Conservation (phyloP, 1,139 yeast species). For the Taphrina sp. region DNA sequence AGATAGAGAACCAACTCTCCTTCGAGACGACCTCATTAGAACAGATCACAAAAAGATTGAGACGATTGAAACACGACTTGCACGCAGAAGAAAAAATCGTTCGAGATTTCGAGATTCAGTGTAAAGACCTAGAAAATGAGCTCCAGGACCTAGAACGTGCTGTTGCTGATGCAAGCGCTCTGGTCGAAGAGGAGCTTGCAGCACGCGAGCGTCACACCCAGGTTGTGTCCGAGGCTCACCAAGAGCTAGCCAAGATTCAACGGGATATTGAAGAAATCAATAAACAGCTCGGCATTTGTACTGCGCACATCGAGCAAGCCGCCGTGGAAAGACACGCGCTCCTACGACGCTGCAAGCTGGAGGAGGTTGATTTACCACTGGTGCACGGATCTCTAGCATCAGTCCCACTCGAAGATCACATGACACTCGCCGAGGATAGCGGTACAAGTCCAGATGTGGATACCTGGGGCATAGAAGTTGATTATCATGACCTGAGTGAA, state of each 20-base stretch:
- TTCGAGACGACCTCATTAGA: constrained; percentile 62
- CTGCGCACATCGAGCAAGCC: background rate
- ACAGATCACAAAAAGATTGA: constrained; percentile 53
- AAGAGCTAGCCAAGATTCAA: background rate
- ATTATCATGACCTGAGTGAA: constrained; percentile 54
- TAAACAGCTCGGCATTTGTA: background rate
- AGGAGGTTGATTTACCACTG: constrained; percentile 66
- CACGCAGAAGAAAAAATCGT: constrained; percentile 46
- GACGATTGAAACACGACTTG: constrained; percentile 46
- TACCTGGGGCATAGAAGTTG: constrained; percentile 56
- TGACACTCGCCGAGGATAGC: constrained; percentile 34
- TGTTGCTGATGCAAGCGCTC: background rate
- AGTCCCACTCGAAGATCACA: constrained; percentile 47
- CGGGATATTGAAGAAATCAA: background rate
- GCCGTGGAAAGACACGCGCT: constrained; percentile 49
- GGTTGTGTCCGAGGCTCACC: background rate
- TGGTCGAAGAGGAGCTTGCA: background rate
- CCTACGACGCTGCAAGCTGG: constrained; percentile 72
- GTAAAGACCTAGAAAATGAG: constrained; percentile 39
- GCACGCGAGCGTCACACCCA: background rate
- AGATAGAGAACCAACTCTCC: constrained; percentile 58
- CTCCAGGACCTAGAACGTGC: background rate
- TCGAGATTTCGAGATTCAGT: constrained; percentile 44
- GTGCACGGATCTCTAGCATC: constrained; percentile 56
- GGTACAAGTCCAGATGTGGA: constrained; percentile 37